Evolutionary conservation across 345 rosid genomes (phyloP).

Genomic region (Erysimum cheiranthoides): DNA sequence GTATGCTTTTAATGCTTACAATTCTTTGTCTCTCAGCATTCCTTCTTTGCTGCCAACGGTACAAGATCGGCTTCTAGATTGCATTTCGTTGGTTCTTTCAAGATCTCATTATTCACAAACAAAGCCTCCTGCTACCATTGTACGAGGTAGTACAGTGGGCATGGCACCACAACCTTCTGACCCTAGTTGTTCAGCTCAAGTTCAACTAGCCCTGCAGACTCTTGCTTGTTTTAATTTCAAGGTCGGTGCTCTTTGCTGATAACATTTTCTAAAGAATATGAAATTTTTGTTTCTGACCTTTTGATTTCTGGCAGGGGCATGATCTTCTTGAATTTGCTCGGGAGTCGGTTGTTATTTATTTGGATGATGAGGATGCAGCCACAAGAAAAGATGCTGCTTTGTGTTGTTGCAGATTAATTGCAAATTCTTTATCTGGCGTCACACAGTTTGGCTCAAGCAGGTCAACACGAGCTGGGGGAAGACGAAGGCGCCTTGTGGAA

Average conservation of each 20-base stretch:
- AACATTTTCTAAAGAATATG: slow-evolving; percentile 9
- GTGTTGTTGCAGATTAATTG: slow-evolving; percentile 88
- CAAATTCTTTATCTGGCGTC: slow-evolving; percentile 73
- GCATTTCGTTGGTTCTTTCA: slow-evolving; percentile 85
- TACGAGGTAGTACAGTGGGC: slow-evolving; percentile 63
- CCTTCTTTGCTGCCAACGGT: slow-evolving; percentile 83
- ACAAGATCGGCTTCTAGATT: slow-evolving; percentile 84
- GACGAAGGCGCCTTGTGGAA: slow-evolving; percentile 80
- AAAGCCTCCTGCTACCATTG: slow-evolving; percentile 60
- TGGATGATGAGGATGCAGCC: slow-evolving; percentile 92
- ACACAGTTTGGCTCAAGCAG: slow-evolving; percentile 74
- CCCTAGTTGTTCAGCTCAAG: slow-evolving; percentile 67
- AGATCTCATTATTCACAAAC: slow-evolving; percentile 73
- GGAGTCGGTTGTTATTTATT: slow-evolving; percentile 83
- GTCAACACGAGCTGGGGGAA: slow-evolving; percentile 80
- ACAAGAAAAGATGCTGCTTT: slow-evolving; percentile 94
- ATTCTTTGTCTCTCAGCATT: slow-evolving; percentile 64
- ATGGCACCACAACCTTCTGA: slow-evolving; percentile 69
- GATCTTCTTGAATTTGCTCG: slow-evolving; percentile 94
- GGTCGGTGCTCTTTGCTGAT: slow-evolving; percentile 52
- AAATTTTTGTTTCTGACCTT: slow-evolving; percentile 37
- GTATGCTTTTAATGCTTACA: slow-evolving; percentile 21
- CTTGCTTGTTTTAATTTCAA: slow-evolving; percentile 91
- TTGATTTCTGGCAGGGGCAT: slow-evolving; percentile 60
- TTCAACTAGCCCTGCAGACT: slow-evolving; percentile 97